These are phyloP conservation scores for Komagataella mondaviorum DNA, from an alignment of 805 yeast species.

Conservation along the genomic window DNA sequence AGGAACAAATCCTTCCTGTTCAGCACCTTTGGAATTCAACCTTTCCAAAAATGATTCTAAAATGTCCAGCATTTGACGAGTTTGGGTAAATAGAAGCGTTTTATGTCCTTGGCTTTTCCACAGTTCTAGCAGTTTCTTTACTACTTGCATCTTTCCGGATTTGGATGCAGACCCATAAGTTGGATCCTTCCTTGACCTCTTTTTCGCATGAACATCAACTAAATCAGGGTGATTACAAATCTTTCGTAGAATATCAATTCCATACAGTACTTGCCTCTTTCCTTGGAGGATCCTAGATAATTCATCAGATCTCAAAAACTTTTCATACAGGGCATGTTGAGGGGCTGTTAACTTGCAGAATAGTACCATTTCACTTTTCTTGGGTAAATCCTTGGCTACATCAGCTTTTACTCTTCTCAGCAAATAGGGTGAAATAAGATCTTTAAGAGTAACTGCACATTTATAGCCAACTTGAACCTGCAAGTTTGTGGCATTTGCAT, in stretches of 20 bases:
- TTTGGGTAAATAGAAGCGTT: slow-evolving; percentile 80
- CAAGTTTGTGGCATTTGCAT: slow-evolving; percentile 90
- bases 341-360: slow-evolving; percentile 74
- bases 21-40: slow-evolving; percentile 17
- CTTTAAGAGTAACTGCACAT: slow-evolving; percentile 85
- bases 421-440: slow-evolving; percentile 80
- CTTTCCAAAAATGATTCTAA: slow-evolving; percentile 50
- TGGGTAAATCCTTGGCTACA: slow-evolving; percentile 90
- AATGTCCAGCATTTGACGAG: slow-evolving; percentile 87
- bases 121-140: slow-evolving; percentile 53
- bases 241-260: slow-evolving; percentile 81
- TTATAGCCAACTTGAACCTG: slow-evolving; percentile 95
- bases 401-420: slow-evolving; percentile 81
- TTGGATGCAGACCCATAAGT: slow-evolving; percentile 36
- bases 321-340: slow-evolving; percentile 64
- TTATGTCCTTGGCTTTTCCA: slow-evolving; percentile 76
- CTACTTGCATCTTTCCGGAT: slow-evolving; percentile 89
- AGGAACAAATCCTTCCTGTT: slow-evolving; percentile 5
- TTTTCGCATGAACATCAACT: slow-evolving; percentile 27
- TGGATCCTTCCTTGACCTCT: slow-evolving; percentile 13
- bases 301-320: slow-evolving; percentile 68
- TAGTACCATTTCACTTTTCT: slow-evolving; percentile 85
- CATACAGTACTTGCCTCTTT: slow-evolving; percentile 68
- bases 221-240: slow-evolving; percentile 96
- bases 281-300: slow-evolving; percentile 60